Conservation (phyloP, 2,329 filamentous ascomycete species). For the Aspergillus novoparasiticus region DNA sequence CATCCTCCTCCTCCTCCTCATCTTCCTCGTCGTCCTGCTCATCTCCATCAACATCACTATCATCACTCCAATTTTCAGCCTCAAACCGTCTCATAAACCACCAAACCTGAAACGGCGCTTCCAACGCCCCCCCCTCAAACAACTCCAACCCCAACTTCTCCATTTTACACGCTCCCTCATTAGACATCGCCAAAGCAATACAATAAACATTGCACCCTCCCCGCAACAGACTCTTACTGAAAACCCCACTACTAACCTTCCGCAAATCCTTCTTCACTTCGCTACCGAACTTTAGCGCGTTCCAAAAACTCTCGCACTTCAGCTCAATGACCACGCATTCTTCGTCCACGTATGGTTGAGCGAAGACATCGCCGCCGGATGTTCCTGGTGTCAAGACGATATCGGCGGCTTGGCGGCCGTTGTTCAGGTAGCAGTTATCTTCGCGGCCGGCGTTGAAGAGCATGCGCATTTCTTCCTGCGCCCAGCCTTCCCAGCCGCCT, state of each 20-base stretch:
- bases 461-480: not conserved
- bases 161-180: not conserved
- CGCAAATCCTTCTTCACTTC: not conserved
- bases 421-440: not conserved
- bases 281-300: not conserved
- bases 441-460: conserved; percentile 1
- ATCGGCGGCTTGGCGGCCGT: not conserved
- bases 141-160: not conserved
- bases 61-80: not conserved
- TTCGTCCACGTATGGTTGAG: not conserved
- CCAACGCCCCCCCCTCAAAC: not conserved
- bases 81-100: not conserved
- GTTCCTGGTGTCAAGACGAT: not conserved
- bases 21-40: not conserved
- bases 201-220: not conserved
- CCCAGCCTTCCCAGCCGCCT: not conserved
- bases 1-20: not conserved
- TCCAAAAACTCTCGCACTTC: not conserved
- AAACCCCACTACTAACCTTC: not conserved
- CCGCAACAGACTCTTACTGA: not conserved
- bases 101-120: not conserved
- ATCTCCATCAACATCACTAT: not conserved
- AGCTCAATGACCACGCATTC: not conserved
- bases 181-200: not conserved
- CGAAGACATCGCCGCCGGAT: not conserved